Evolutionary conservation across 2,329 filamentous ascomycete genomes (phyloP).

Genomic region (Phialophora expanda): DNA sequence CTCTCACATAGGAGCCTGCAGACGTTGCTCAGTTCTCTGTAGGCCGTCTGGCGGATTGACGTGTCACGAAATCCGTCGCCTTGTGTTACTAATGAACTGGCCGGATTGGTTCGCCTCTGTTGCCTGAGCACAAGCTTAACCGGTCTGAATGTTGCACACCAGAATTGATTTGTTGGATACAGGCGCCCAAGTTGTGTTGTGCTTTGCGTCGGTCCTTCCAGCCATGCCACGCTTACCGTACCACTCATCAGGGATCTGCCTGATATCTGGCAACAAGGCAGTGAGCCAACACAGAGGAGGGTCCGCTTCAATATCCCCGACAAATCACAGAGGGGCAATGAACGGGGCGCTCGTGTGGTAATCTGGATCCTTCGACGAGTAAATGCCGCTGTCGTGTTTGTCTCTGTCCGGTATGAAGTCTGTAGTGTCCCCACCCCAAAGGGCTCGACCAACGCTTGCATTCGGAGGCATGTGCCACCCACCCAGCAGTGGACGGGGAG

Average conservation of each 20-base stretch:
- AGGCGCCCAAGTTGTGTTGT: conserved; percentile 24
- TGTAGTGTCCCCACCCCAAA: conserved; percentile 4
- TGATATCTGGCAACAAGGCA: conserved; percentile 23
- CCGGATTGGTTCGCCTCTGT: conserved; percentile 23
- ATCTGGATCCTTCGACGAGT: conserved; percentile 24
- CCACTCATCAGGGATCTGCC: conserved; percentile 24
- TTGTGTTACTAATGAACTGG: conserved; percentile 11
- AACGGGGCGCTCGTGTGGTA: conserved; percentile 19
- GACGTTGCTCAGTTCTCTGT: conserved; percentile 8
- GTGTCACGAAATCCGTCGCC: conserved; percentile 27
- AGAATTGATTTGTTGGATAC: conserved; percentile 25
- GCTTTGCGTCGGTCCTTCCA: conserved; percentile 6
- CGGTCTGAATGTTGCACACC: conserved; percentile 21
- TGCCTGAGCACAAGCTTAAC: conserved; percentile 17
- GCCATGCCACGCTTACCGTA: conserved; percentile 11
- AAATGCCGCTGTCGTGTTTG: conserved; percentile 10
- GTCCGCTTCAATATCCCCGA: conserved; percentile 11
- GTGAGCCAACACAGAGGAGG: conserved; percentile 17
- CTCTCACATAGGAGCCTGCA: not conserved
- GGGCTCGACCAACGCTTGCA: conserved; percentile 13
- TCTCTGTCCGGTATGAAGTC: conserved; percentile 1
- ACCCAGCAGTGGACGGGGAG: conserved; percentile 23
- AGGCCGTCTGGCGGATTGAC: conserved; percentile 25
- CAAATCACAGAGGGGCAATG: conserved; percentile 23
- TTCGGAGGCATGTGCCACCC: conserved; percentile 23